phyloP scores from a whole-genome alignment of 2,329 filamentous ascomycete species.

The Plenodomus biglobosus region DNA sequence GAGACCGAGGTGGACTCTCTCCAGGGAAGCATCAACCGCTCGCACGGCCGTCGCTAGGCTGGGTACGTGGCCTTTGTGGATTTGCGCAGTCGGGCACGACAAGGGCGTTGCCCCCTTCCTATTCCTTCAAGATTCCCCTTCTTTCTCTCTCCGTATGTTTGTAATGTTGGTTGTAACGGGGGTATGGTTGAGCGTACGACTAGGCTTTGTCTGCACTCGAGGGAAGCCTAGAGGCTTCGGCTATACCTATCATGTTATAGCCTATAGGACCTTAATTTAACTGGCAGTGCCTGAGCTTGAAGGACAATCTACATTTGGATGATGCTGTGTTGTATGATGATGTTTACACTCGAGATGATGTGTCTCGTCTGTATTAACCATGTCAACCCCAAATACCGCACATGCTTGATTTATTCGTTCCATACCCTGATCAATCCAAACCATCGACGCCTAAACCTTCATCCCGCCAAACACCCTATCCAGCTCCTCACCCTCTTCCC shows the following conservation, averaged over 20 bases:
- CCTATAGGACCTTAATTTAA: slow-evolving; percentile 11
- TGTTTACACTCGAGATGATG: too few relatives aligned
- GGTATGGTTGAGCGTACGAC: not conserved
- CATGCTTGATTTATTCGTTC: too few relatives aligned
- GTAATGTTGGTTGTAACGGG: slow-evolving; percentile 37
- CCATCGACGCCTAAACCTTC: slow-evolving; percentile 18
- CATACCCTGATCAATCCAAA: too few relatives aligned
- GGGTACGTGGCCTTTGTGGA: slow-evolving; percentile 2
- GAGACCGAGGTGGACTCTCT: slow-evolving; percentile 91
- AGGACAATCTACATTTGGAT: not conserved
- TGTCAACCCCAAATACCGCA: too few relatives aligned
- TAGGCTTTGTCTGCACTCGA: not conserved
- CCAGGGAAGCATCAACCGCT: slow-evolving; percentile 86
- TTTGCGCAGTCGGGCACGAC: slow-evolving; percentile 7
- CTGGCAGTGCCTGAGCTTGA: not conserved
- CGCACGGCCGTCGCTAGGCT: slow-evolving; percentile 82
- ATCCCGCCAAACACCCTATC: slow-evolving; percentile 69
- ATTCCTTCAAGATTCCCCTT: slow-evolving; percentile 47
- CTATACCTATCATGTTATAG: slow-evolving; percentile 17
- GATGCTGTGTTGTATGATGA: not conserved
- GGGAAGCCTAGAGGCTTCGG: slow-evolving; percentile 12
- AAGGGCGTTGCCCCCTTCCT: slow-evolving; percentile 24
- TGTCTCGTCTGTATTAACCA: too few relatives aligned
- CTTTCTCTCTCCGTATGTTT: slow-evolving; percentile 45
- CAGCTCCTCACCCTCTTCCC: slow-evolving; percentile 62